Base-by-base conservation (phyloP, 331 rosid genomes). In the Dryas integrifolia region DNA sequence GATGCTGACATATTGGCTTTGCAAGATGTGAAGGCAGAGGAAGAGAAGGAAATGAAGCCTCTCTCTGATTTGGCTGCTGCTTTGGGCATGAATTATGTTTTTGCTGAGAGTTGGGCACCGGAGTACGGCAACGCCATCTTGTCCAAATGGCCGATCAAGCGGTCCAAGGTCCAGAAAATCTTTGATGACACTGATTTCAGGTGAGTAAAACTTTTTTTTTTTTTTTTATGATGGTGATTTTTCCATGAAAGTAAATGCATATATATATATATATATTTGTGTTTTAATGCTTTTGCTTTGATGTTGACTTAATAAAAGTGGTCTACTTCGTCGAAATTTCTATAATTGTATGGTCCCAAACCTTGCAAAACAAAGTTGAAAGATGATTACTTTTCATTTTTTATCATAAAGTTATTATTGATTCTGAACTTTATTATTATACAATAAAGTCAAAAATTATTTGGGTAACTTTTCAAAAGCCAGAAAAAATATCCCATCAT, bases 31-130 rank as follows among this genome's bases (percentile, higher is more conserved):
- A 94, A 91, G 64, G 98, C 98, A 2, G 98, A 86, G 78, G 98
- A 94, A 80, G 97, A 89, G 62, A 94, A 91, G 68, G 96, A 77
- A 7, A 94, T 94, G 98, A 94, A 83, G 65, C 98, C 97, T 8
- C 80, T 94, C 71, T 91, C 98, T 0, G 97, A 94, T 73, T 91
- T 94, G 78, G 98, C 98, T 3, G 61, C 70, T 8, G 88, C 95
- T 10, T 70, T 94, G 60, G 96, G 98, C 0, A 91, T 94, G 98
- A 78, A 81, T 15, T 94, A 83, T 65, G 97, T 89, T 1, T 94
- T 94, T 59, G 98, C 98, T 0, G 98, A 94, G 73, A 94, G 98
- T 72, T 94, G 98, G 98, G 98, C 98, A 30, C 98, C 98, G n/a
- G 88, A 94, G 76, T 94, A 86, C 69, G 98, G 98, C 67, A 94